Base-by-base conservation (phyloP, 768 basidiomycete species). In the Roridomyces roridus region DNA sequence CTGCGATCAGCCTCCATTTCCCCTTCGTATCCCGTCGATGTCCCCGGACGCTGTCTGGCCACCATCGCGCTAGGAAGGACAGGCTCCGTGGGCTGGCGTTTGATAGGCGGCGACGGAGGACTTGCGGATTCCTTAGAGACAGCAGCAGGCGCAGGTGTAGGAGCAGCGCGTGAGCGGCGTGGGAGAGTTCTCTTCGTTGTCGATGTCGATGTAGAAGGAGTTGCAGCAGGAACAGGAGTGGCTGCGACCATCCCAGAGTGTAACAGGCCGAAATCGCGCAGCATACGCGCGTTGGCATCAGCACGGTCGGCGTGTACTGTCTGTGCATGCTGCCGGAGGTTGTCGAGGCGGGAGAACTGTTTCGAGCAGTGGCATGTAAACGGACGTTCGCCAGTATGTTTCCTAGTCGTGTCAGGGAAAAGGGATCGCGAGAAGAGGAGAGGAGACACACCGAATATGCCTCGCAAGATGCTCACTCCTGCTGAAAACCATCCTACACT, bases 331-430 rank as follows among this genome's bases (percentile, higher is more conserved):
- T 98, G 96, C 42, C 96, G 88, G 3, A 98, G 84, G 68, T 98
- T 98, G 75, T 98, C 96, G 69, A 98, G 87, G 12, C 96, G 87
- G 6, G 94, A 95, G 70, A 98, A 98, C 63, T 96, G 89, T 72
- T 96, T 96, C 12, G 87, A 84, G 77, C 96, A 98, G 70, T 98
- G 96, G 68, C 96, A 98, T 36, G 87, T 85, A 74, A 98, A 98
- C 17, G 96, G 96, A 18, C 95, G 87, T 70, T 98, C 96, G 59
- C 96, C 96, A 5, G 96, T 98, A 74, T 98, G 96, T 83, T 98
- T 98, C 64, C 96, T 98, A n/a, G n/a, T n/a, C 74, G 18, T 7
- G 45, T 55, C 37, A 48, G 48, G 10, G 44, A 14, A n/a, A 9
- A 15, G 6, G 21, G 24, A 15, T 25, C 18, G 41, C 4, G n/a